phyloP scores from a whole-genome alignment of 768 basidiomycete genomes.

The Dentipellis sp. region DNA sequence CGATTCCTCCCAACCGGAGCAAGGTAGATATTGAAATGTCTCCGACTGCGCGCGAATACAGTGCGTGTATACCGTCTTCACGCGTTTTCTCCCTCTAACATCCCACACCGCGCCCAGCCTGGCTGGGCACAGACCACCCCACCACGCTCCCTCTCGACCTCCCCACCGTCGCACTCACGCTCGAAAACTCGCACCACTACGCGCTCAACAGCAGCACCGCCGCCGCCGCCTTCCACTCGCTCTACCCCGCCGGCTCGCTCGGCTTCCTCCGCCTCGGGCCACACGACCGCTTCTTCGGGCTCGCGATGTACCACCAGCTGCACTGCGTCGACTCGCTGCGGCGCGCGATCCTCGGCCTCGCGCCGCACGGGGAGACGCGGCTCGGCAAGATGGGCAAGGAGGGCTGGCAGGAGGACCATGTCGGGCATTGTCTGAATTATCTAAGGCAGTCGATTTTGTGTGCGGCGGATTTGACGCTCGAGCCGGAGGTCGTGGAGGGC shows the following conservation, averaged over 20 bases:
- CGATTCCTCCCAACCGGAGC: background rate
- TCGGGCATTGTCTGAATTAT: constrained; percentile 25
- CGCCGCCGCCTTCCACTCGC: background rate
- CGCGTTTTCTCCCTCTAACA: background rate
- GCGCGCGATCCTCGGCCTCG: constrained; percentile 13
- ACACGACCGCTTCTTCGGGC: constrained; percentile 6
- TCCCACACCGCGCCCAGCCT: background rate
- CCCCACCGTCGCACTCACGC: background rate
- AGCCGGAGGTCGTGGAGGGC: constrained; percentile 18
- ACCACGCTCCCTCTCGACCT: background rate
- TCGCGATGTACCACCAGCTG: constrained; percentile 26
- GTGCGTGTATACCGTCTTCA: background rate
- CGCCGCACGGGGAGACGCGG: background rate
- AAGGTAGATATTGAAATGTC: background rate
- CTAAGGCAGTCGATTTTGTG: constrained; percentile 24
- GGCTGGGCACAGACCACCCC: background rate
- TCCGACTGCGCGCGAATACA: background rate
- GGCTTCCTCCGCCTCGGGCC: background rate
- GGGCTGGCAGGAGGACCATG: constrained; percentile 13
- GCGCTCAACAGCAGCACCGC: background rate
- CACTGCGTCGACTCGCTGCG: constrained; percentile 24
- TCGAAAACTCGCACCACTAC: background rate
- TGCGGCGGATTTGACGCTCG: constrained; percentile 23
- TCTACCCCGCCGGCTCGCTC: background rate
- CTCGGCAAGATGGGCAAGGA: constrained; percentile 2